phyloP scores from a whole-genome alignment of 305 asterid genomes.

The Fraxinus sp. region DNA sequence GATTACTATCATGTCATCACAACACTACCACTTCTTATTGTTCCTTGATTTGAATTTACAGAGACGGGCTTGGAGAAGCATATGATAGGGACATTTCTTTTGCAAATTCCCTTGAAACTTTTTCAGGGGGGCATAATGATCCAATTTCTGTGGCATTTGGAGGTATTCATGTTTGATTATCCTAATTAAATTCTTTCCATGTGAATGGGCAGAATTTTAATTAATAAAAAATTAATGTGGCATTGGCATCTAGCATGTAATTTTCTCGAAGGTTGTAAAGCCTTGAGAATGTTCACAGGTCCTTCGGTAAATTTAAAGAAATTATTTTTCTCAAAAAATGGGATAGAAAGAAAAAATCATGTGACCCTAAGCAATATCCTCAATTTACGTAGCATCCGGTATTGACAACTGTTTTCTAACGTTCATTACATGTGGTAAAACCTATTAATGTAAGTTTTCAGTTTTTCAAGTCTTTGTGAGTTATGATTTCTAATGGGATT shows the following conservation, averaged over 20 bases:
- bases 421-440: not conserved
- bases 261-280: not conserved
- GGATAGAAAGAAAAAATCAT: not conserved
- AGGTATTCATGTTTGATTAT: conserved; percentile 47
- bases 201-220: not conserved
- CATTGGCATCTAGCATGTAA: not conserved
- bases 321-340: not conserved
- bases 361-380: not conserved
- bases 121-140: conserved; percentile 86
- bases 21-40: not conserved
- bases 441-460: not conserved
- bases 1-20: not conserved
- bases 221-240: not conserved
- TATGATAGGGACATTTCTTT: conserved; percentile 85
- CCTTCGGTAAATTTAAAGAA: not conserved
- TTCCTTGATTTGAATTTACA: conserved; percentile 41
- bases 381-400: not conserved
- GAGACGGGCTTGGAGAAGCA: conserved; percentile 98
- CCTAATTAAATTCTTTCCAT: conserved; percentile 8
- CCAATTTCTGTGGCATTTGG: conserved; percentile 79
- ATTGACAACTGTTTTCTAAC: not conserved
- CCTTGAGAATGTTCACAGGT: not conserved
- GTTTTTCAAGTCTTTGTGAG: not conserved
- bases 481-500: not conserved
- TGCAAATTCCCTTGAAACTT: conserved; percentile 80